Conservation (phyloP, 352 stramenopile genomes). For the Aphanomyces invadans region DNA sequence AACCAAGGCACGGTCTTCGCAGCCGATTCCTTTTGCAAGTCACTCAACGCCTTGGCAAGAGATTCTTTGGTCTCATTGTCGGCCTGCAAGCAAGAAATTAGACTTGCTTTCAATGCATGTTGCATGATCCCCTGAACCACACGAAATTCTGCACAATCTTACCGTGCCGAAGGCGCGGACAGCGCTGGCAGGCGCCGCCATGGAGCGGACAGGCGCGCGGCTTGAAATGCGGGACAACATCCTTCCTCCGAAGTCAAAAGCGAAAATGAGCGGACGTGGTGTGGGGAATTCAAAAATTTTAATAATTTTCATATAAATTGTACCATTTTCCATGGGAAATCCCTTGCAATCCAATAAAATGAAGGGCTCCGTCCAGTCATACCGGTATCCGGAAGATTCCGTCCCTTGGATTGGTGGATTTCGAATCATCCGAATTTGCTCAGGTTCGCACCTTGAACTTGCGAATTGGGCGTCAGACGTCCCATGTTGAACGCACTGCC, state of each 20-base stretch:
- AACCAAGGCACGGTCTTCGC: conserved; percentile 81
- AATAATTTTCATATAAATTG: neutral
- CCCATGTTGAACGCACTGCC: neutral
- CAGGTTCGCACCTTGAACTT: neutral
- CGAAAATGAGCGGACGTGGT: conserved; percentile 1
- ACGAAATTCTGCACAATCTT: neutral
- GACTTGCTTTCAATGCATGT: neutral
- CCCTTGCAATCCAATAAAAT: neutral
- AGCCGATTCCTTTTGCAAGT: conserved; percentile 56
- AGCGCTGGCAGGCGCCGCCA: conserved; percentile 34
- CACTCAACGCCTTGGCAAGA: conserved; percentile 43
- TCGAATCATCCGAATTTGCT: neutral
- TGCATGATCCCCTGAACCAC: no score
- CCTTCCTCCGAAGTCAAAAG: neutral
- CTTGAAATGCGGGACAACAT: conserved; percentile 8
- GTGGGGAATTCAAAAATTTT: neutral
- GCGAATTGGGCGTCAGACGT: neutral
- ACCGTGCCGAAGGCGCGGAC: conserved; percentile 14
- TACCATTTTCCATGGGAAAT: neutral
- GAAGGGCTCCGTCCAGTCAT: neutral
- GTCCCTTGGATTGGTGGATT: neutral
- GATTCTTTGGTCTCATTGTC: conserved; percentile 25
- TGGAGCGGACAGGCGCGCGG: conserved; percentile 29
- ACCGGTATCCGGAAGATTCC: neutral
- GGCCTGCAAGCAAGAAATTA: neutral